Evolutionary conservation across 2,329 filamentous ascomycete genomes (phyloP).

Genomic region (Beauveria sp.): DNA sequence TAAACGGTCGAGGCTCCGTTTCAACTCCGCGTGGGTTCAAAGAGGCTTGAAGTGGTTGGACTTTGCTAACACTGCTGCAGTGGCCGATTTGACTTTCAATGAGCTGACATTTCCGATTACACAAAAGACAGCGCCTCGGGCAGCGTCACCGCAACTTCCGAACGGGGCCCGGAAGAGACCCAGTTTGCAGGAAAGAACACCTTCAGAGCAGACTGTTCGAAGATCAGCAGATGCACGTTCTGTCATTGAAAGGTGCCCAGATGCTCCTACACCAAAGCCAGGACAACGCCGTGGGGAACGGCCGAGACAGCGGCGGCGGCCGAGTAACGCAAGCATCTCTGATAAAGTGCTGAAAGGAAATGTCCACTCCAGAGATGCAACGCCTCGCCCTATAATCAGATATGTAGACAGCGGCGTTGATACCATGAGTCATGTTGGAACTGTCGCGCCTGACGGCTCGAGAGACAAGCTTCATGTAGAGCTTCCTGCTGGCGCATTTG

Average conservation of each 20-base stretch:
- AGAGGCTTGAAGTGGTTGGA: neutral
- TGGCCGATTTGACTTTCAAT: slow-evolving; percentile 46
- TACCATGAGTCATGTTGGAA: neutral
- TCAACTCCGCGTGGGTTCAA: slow-evolving; percentile 3
- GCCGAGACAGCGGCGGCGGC: neutral
- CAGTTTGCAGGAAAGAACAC: neutral
- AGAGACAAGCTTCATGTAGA: neutral
- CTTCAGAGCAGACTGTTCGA: neutral
- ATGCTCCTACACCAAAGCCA: neutral
- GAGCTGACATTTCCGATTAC: slow-evolving; percentile 39
- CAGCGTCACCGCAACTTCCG: slow-evolving; percentile 20
- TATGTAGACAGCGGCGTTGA: slow-evolving; percentile 10
- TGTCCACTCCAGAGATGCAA: neutral
- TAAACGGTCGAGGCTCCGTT: slow-evolving; percentile 21
- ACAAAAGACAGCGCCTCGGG: slow-evolving; percentile 15
- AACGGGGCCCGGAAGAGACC: neutral
- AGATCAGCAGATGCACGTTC: neutral
- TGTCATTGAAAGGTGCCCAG: neutral
- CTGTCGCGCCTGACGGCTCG: neutral
- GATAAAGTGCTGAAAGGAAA: neutral
- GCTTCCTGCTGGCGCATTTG: neutral
- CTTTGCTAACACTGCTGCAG: slow-evolving; percentile 25
- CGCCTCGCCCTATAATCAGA: neutral
- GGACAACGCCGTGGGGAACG: neutral
- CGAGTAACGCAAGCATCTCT: no score